Conservation (phyloP, 306 rosid genomes). For the Fragaria vesca region DNA sequence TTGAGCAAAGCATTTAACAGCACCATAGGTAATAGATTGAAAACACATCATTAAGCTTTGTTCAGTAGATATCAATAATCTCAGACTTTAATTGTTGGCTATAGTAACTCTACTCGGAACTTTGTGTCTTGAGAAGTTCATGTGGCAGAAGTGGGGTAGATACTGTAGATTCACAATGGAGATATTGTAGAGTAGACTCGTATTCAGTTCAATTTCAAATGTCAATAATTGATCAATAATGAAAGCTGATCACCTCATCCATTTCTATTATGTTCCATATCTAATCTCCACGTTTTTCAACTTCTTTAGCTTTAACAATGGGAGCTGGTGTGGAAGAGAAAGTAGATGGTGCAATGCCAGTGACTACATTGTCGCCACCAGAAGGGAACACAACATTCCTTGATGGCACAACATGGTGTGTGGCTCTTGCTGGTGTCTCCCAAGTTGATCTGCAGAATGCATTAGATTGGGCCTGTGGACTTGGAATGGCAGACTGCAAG, state of each 20-base stretch:
- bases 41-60: background rate
- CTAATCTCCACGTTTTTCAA: background rate
- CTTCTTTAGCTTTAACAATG: conserved; percentile 34
- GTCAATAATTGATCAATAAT: background rate
- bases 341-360: conserved; percentile 52
- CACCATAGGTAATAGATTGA: background rate
- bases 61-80: background rate
- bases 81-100: background rate
- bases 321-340: conserved; percentile 56
- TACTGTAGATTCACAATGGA: background rate
- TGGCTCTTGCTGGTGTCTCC: conserved; percentile 74
- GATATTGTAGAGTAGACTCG: background rate
- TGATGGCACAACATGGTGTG: conserved; percentile 91
- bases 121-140: background rate
- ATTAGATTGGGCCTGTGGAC: conserved; percentile 95
- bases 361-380: conserved; percentile 65
- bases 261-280: background rate
- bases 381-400: conserved; percentile 94
- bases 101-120: background rate
- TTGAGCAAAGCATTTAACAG: background rate
- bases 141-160: background rate
- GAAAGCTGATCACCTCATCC: background rate
- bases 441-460: conserved; percentile 86
- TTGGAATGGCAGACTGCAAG: conserved; percentile 68
- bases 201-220: background rate